These are phyloP conservation scores for Aureobasidium sp. DNA, from an alignment of 2,329 filamentous ascomycete genomes.

Conservation along the genomic window DNA sequence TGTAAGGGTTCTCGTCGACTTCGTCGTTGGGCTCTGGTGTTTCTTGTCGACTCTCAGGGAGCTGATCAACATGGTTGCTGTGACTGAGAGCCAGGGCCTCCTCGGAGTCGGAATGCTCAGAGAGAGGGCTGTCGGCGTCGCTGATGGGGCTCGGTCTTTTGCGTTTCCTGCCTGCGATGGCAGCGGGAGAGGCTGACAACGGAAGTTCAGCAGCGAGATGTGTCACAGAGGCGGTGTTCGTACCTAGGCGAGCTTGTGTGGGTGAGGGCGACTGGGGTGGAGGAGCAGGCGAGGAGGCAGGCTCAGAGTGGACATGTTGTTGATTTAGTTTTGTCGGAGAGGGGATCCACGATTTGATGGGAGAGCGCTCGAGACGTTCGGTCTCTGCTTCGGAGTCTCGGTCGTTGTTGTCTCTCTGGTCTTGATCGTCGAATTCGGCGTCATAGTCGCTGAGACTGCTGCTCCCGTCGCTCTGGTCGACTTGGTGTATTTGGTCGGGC, in stretches of 20 bases:
- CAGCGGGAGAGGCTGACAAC: not conserved
- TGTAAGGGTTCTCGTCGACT: conserved; percentile 22
- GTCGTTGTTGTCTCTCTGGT: conserved; percentile 32
- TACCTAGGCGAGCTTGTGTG: not conserved
- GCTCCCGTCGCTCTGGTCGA: conserved; percentile 48
- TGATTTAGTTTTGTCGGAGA: conserved; percentile 70
- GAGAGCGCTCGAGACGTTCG: conserved; percentile 75
- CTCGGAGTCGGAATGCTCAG: conserved; percentile 29
- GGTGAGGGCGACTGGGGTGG: conserved; percentile 11
- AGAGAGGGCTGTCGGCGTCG: conserved; percentile 31
- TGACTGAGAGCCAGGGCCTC: conserved; percentile 23
- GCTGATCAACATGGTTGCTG: conserved; percentile 23
- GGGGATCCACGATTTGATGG: conserved; percentile 23
- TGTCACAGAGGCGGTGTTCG: not conserved
- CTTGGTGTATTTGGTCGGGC: not conserved
- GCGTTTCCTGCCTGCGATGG: conserved; percentile 33
- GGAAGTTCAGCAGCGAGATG: not conserved
- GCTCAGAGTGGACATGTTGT: conserved; percentile 36
- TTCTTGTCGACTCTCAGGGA: conserved; percentile 11
- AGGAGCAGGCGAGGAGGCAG: conserved; percentile 17
- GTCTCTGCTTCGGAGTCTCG: conserved; percentile 85
- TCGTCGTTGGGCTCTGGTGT: conserved; percentile 12
- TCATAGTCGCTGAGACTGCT: conserved; percentile 92
- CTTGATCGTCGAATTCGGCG: conserved; percentile 62
- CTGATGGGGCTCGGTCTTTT: conserved; percentile 36